Evolutionary conservation across 208 protist species (phyloP).

Genomic region (Balamuthia mandrillaris): DNA sequence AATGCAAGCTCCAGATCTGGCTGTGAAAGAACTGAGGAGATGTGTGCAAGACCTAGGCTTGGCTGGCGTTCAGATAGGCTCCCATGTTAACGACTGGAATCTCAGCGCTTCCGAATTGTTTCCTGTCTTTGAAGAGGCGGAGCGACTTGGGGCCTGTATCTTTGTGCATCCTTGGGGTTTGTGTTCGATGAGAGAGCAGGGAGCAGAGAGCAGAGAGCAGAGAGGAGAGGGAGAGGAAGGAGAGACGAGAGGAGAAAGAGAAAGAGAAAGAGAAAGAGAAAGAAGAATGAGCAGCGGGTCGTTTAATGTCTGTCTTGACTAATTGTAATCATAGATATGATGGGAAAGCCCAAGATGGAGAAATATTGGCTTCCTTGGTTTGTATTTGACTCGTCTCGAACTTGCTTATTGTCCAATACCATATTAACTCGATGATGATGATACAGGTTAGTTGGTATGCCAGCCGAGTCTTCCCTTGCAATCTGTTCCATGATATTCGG

Average conservation of each 20-base stretch:
- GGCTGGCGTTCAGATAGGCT: slow-evolving; percentile 76
- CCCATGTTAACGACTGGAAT: slow-evolving; percentile 75
- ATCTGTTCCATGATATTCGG: slow-evolving; percentile 79
- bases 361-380: slow-evolving; percentile 79
- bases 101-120: slow-evolving; percentile 70
- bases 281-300: too few relatives aligned
- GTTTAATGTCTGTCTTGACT: not conserved
- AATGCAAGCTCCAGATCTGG: slow-evolving; percentile 74
- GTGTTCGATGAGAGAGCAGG: not conserved
- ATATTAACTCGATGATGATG: not conserved
- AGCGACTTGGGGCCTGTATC: slow-evolving; percentile 61
- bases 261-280: too few relatives aligned
- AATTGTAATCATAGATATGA: slow-evolving; percentile 63
- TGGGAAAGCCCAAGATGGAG: slow-evolving; percentile 65
- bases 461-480: slow-evolving; percentile 72
- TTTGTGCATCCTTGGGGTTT: slow-evolving; percentile 81
- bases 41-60: slow-evolving; percentile 71
- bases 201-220: too few relatives aligned
- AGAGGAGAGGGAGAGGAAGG: too few relatives aligned
- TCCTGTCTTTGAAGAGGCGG: slow-evolving; percentile 71
- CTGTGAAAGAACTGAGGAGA: slow-evolving; percentile 69
- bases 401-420: not conserved
- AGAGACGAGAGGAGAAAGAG: too few relatives aligned
- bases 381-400: not conserved
- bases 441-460: slow-evolving; percentile 77